Evolutionary conservation across 441 rosid species (phyloP).

Genomic region (Gossypium schwendimanii): DNA sequence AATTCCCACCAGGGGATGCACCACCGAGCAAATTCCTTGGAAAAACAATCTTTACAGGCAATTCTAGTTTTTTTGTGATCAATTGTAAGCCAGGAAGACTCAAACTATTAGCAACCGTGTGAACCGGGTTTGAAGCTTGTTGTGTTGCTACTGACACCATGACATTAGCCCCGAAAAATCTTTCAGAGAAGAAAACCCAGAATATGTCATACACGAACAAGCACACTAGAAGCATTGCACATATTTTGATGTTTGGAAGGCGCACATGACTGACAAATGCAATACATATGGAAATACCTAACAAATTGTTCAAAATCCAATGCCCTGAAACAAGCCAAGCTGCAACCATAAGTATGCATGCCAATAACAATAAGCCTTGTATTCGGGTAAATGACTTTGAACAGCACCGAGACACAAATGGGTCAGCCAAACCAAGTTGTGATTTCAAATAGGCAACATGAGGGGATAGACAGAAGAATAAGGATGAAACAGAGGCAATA

Average conservation of each 20-base stretch:
- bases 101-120: slow-evolving; percentile 85
- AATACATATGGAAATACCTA: slow-evolving; percentile 82
- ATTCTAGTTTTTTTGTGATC: slow-evolving; percentile 90
- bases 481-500: slow-evolving; percentile 79
- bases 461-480: slow-evolving; percentile 74
- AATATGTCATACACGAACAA: slow-evolving; percentile 89
- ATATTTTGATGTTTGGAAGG: slow-evolving; percentile 86
- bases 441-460: slow-evolving; percentile 51
- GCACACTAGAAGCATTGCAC: slow-evolving; percentile 79
- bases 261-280: slow-evolving; percentile 96
- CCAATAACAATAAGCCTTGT: slow-evolving; percentile 54
- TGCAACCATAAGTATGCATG: slow-evolving; percentile 50
- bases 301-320: slow-evolving; percentile 84
- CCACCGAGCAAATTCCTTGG: slow-evolving; percentile 80
- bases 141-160: slow-evolving; percentile 97
- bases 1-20: slow-evolving; percentile 53
- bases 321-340: slow-evolving; percentile 92
- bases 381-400: slow-evolving; percentile 66
- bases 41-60: slow-evolving; percentile 87
- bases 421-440: slow-evolving; percentile 67
- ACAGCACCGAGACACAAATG: slow-evolving; percentile 79
- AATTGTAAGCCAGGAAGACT: slow-evolving; percentile 89
- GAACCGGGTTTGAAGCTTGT: slow-evolving; percentile 91
- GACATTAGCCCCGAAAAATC: slow-evolving; percentile 92
- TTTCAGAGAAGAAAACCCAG: slow-evolving; percentile 98